Evolutionary conservation across 179 eudicot genomes (phyloP).

Genomic region (Drosera spatulata): DNA sequence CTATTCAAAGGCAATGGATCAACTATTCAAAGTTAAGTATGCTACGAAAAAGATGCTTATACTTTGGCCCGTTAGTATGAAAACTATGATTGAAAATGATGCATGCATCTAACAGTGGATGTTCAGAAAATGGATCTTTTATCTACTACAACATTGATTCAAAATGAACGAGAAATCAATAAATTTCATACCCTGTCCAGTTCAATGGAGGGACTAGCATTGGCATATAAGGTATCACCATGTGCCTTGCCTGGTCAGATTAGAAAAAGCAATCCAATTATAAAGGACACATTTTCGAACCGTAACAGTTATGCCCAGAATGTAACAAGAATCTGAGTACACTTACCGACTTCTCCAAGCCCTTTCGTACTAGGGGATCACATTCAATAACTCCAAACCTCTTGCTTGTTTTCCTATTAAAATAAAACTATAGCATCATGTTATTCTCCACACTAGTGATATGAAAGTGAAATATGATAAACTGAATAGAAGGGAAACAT

Average conservation of each 20-base stretch:
- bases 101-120: too few relatives aligned
- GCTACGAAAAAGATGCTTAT: too few relatives aligned
- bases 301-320: not conserved
- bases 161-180: slow-evolving; percentile 2
- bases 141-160: too few relatives aligned
- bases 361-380: slow-evolving; percentile 77
- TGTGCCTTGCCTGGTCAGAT: slow-evolving; percentile 73
- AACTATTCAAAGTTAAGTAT: not conserved
- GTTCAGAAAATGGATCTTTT: too few relatives aligned
- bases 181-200: slow-evolving; percentile 73
- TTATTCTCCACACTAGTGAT: not conserved
- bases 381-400: slow-evolving; percentile 84
- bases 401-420: slow-evolving; percentile 45
- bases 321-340: not conserved
- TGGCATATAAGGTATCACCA: slow-evolving; percentile 98
- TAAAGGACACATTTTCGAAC: slow-evolving; percentile 1
- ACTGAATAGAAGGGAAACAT: not conserved
- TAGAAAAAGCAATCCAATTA: slow-evolving; percentile 3
- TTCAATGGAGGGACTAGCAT: slow-evolving; percentile 90
- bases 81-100: too few relatives aligned
- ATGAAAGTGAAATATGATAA: not conserved
- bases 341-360: slow-evolving; percentile 86
- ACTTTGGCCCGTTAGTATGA: too few relatives aligned
- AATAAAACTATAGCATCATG: slow-evolving; percentile 2
- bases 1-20: slow-evolving; percentile 23